Base-by-base conservation (phyloP, 1,284 basidiomycete species). In the Leccinum pallidistipes region DNA sequence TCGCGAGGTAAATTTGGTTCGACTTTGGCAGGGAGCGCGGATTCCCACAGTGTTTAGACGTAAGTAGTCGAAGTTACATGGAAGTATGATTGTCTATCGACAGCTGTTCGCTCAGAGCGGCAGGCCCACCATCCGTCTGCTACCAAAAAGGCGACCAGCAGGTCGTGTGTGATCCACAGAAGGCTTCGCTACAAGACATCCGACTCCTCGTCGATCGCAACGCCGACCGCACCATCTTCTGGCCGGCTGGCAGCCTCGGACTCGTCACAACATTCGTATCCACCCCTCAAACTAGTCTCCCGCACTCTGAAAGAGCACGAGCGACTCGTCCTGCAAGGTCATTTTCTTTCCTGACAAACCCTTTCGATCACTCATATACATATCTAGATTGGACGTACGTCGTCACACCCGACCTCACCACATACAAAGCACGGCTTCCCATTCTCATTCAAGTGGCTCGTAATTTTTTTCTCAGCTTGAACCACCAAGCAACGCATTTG, bases 301-400 rank as follows among this genome's bases (percentile, higher is more conserved):
- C 29, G 54, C 10, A 53, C 65, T 9, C 49, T 53, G 27, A 55
- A 40, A 14, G 62, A 57, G 32, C 24, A 24, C 24, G 24, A 24
- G 24, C 2, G 24, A 24, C 24, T 24, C 24, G 47, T 68, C 16
- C 38, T 71, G n/a, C 56, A 62, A 65, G 69, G 72, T 74, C n/a
- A 36, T 10, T 52, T 2, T n/a, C 14, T 52, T 2, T 54, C 27
- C 53, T 53, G 3, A 18, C 31, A 18, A 7, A 14, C 1, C 10
- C 9, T 11, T 34, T 38, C 11, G n/a, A 14, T 16, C 12, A 21
- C 58, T 69, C 6, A 71, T 36, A 7, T 1, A 1, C 16, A 5
- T 16, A 24, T 21, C 21, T n/a, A 76, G 73, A 54, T 34, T 76
- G 71, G 71, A 68, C 71, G 29, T 76, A 73, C 53, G 56, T 76